Conservation (phyloP, 371 early-diverging fungal species). For the Circinella umbellata region DNA sequence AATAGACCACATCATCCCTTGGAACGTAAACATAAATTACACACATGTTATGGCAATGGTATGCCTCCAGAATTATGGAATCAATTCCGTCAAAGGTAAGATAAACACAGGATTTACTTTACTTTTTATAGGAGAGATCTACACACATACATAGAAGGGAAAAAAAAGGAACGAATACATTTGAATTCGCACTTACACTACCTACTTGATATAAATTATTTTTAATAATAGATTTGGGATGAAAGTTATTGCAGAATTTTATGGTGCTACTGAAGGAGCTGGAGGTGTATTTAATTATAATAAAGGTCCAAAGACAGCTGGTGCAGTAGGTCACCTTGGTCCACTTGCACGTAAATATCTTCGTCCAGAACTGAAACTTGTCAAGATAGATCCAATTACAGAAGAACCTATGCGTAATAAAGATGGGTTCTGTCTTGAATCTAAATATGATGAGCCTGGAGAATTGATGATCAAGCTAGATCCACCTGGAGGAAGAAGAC, state of each 20-base stretch:
- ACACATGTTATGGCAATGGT: slow-evolving; percentile 72
- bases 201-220: too few species aligned
- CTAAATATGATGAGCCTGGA: slow-evolving; percentile 48
- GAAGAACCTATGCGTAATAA: slow-evolving; percentile 30
- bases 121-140: too few species aligned
- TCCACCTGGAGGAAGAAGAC: slow-evolving; percentile 18
- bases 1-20: slow-evolving; percentile 46
- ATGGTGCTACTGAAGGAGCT: slow-evolving; percentile 50
- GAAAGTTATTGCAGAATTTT: slow-evolving; percentile 40
- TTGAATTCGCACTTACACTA: too few species aligned
- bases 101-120: not conserved
- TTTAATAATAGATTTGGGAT: slow-evolving; percentile 25
- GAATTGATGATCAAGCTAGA: slow-evolving; percentile 48
- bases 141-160: not conserved
- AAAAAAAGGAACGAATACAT: not conserved
- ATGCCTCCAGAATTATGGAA: slow-evolving; percentile 73
- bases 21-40: slow-evolving; percentile 53
- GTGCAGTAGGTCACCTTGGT: slow-evolving; percentile 57
- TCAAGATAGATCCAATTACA: slow-evolving; percentile 40
- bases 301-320: slow-evolving; percentile 32
- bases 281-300: slow-evolving; percentile 45
- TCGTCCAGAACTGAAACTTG: slow-evolving; percentile 24
- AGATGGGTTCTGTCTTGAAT: slow-evolving; percentile 48
- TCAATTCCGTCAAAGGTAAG: slow-evolving; percentile 49
- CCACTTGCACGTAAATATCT: slow-evolving; percentile 18